Base-by-base conservation (phyloP, 495 filamentous ascomycete species). In the Tuber microsphaerosporum region DNA sequence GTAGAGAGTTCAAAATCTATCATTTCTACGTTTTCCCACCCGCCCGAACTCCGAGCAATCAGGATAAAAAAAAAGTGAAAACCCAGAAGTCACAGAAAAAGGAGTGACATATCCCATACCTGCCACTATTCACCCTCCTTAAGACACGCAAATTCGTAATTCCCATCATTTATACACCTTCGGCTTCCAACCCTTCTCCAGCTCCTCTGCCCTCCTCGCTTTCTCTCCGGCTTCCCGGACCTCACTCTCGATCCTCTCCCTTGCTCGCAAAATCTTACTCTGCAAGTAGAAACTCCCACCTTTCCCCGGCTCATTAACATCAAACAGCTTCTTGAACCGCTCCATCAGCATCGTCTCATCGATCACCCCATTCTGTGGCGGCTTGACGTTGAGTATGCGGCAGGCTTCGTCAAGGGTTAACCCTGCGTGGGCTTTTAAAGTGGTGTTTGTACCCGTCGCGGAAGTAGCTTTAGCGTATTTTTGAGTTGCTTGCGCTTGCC, bases 261-360 rank as follows among this genome's bases (percentile, higher is more conserved):
- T 88, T 70, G 95, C 95, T 73, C 95, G 86, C 73, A 98, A 84
- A 68, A 99, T 88, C 85, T 99, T 99, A 85, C 96, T 98, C 85
- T 99, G 95, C 73, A 99, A 87, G 84, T 99, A 99, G 83, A 99
- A 98, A 82, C 93, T 97, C 20, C 95, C 95, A 43, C 95, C 95
- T 83, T 97, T 97, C 83, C 93, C 87, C 39, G 95, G 94, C 73
- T 98, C 92, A 85, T 99, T 99, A 76, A 87, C 83, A 82, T 98
- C 96, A 84, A 98, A 99, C 70, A 99, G 85, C 77, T 90, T 90
- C 89, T 98, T 98, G 88, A 97, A 99, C 68, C 93, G 88, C 75
- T 91, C 89, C 86, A 91, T 91, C 71, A 96, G 88, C 48, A 88
- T 84, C 76, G 96, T 93, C 84, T 92, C 85, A 83, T 93, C 89